These are phyloP conservation scores for Myxozyma melibiosi DNA, from an alignment of 805 yeast species.

Conservation along the genomic window DNA sequence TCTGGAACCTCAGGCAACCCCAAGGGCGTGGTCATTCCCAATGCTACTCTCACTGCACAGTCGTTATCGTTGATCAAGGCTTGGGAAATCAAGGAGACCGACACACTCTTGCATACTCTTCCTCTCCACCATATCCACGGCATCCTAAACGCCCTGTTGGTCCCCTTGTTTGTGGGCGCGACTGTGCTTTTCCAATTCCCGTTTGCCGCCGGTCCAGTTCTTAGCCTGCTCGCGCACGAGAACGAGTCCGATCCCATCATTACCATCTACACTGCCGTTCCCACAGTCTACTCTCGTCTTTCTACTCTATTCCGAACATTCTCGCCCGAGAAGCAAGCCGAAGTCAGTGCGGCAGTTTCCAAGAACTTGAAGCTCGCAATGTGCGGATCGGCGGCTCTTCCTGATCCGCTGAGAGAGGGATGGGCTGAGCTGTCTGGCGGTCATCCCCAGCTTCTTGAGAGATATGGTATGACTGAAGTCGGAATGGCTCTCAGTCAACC, in stretches of 20 bases:
- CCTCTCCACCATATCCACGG: slow-evolving; percentile 45
- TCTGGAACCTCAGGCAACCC: slow-evolving; percentile 45
- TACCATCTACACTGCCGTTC: slow-evolving; percentile 44
- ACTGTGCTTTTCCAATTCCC: slow-evolving; percentile 41
- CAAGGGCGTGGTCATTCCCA: slow-evolving; percentile 43
- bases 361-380: slow-evolving; percentile 38
- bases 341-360: slow-evolving; percentile 28
- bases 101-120: slow-evolving; percentile 40
- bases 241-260: slow-evolving; percentile 35
- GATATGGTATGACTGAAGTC: slow-evolving; percentile 45
- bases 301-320: slow-evolving; percentile 31
- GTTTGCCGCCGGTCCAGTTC: slow-evolving; percentile 37
- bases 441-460: slow-evolving; percentile 40
- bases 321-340: slow-evolving; percentile 25
- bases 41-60: slow-evolving; percentile 40
- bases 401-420: slow-evolving; percentile 39
- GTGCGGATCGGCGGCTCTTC: slow-evolving; percentile 45
- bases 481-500: slow-evolving; percentile 43
- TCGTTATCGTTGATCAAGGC: slow-evolving; percentile 40
- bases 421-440: slow-evolving; percentile 40
- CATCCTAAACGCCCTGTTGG: slow-evolving; percentile 40
- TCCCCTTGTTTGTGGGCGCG: slow-evolving; percentile 42
- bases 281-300: slow-evolving; percentile 41
- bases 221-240: slow-evolving; percentile 33
- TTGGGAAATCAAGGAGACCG: slow-evolving; percentile 38